These are phyloP conservation scores for Coemansia sp. DNA, from an alignment of 192 early-diverging fungal genomes.

Conservation along the genomic window DNA sequence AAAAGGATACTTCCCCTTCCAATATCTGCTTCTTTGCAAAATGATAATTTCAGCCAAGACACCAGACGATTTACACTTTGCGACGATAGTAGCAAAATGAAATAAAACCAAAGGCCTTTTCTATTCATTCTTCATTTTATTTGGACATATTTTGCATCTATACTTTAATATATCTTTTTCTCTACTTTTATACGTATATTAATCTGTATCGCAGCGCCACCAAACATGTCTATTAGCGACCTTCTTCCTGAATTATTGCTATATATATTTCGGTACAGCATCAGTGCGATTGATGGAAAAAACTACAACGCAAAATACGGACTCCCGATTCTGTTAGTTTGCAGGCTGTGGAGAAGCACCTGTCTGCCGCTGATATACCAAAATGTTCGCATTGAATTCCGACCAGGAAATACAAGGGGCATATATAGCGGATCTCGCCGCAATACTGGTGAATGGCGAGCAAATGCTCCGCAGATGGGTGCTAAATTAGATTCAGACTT, in stretches of 20 bases:
- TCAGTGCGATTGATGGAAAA: neutral
- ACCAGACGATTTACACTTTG: too few species aligned
- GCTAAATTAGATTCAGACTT: neutral
- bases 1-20: too few species aligned
- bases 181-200: neutral
- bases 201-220: neutral
- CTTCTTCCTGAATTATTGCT: neutral
- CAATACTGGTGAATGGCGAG: neutral
- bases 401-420: neutral
- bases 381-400: neutral
- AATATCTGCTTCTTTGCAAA: too few species aligned
- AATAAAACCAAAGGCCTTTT: too few species aligned
- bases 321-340: neutral
- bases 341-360: neutral
- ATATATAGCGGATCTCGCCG: neutral
- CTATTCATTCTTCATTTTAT: too few species aligned
- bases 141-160: too few species aligned
- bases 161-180: neutral
- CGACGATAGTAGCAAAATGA: too few species aligned
- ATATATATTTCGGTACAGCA: neutral
- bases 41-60: too few species aligned
- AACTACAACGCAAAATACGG: neutral
- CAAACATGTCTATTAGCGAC: neutral
- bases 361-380: neutral
- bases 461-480: neutral